Conservation (phyloP, 768 basidiomycete genomes). For the Pisolithus tinctorius region DNA sequence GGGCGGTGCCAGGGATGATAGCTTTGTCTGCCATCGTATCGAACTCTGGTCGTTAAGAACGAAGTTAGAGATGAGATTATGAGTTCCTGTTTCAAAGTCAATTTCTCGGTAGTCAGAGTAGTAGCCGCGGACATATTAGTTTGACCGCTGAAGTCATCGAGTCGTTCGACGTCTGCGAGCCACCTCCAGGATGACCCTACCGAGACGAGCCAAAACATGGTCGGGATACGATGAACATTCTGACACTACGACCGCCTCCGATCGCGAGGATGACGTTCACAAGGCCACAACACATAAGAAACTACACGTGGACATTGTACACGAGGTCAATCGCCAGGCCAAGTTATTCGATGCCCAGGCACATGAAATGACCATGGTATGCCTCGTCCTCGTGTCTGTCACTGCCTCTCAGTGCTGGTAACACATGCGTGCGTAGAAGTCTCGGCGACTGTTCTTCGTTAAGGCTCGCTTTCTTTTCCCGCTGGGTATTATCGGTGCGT, state of each 20-base stretch:
- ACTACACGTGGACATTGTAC: slow-evolving; percentile 3
- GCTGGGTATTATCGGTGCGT: slow-evolving; percentile 57
- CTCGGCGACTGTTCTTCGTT: slow-evolving; percentile 14
- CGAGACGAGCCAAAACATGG: slow-evolving; percentile 29
- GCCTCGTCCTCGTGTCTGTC: background rate
- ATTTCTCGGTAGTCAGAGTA: background rate
- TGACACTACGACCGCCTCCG: slow-evolving; percentile 7
- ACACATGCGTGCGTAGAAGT: slow-evolving; percentile 5
- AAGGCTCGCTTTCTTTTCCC: slow-evolving; percentile 59
- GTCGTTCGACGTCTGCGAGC: too few relatives aligned
- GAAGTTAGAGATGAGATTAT: too few relatives aligned
- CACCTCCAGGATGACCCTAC: slow-evolving; percentile 24
- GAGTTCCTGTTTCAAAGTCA: too few relatives aligned
- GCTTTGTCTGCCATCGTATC: slow-evolving; percentile 12
- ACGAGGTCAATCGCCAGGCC: slow-evolving; percentile 14
- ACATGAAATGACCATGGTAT: slow-evolving; percentile 19
- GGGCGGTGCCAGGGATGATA: slow-evolving; percentile 30
- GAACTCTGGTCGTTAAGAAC: too few relatives aligned
- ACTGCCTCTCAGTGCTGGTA: background rate
- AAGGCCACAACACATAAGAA: background rate
- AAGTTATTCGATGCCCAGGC: slow-evolving; percentile 20
- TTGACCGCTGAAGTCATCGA: too few relatives aligned
- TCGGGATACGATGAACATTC: slow-evolving; percentile 3
- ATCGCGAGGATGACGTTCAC: slow-evolving; percentile 4
- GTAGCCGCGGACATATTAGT: background rate